Base-by-base conservation (phyloP, 75 land plant species). In the Ceratopteris richardii region DNA sequence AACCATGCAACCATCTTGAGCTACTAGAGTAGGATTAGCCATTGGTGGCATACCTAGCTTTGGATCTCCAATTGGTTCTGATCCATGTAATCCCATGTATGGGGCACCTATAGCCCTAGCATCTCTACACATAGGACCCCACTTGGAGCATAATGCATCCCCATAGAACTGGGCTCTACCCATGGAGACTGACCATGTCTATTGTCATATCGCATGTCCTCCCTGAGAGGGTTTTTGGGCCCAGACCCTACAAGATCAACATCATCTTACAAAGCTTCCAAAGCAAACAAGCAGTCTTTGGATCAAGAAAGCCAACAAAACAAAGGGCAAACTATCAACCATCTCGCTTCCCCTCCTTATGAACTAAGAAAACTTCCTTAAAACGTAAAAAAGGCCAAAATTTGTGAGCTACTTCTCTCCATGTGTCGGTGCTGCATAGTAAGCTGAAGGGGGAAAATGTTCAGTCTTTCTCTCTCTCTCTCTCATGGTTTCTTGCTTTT, bases 1-100 rank as follows among this genome's bases (percentile, higher is more conserved):
- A 4, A 54, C 23, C 27, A 54, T 22, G 3, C 57, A 3, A 18
- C 31, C 57, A 18, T 25, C 57, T 54, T 54, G 57, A 27, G 27
- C 23, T 22, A 3, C n/a, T 10, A 54, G 3, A 30, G 29, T 2
- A 2, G 27, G 57, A 54, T 54, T 25, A 26, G 9, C 23, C 31
- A 54, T 5, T 6, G 50, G 17, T 18, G 50, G 4, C 2, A 46
- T 18, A n/a, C 50, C 22, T 17, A 21, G 3, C 22, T 21, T 46
- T 21, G 22, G 3, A 21, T n/a, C 50, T 17, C 50, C 50, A 46
- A 46, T 2, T 17, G 5, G 50, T 14, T 17, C 50, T 46, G 22
- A 5, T 46, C 22, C 50, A 46, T 18, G 3, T 9, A 33, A 33
- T 4, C 37, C 37, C 37, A 46, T 18, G 50, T 18, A 18, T 46